Evolutionary conservation across 768 basidiomycete genomes (phyloP).

Genomic region (Lactarius deliciosus): DNA sequence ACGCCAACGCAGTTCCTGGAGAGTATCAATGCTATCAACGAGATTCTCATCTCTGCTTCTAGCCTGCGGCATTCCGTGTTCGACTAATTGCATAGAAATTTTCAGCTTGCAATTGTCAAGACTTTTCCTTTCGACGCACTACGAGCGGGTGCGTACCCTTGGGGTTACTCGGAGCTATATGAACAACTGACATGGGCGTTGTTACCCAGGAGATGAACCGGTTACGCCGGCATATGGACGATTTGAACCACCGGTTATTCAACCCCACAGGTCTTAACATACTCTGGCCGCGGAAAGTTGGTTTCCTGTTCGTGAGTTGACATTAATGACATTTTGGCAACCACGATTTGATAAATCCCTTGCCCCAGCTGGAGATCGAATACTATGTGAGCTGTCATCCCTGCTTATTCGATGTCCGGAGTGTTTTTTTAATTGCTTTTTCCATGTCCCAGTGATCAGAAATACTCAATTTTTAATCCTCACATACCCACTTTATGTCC

Average conservation of each 20-base stretch:
- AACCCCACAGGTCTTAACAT: slow-evolving; percentile 88
- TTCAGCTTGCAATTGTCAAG: slow-evolving; percentile 79
- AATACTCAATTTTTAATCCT: neutral
- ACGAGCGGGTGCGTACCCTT: slow-evolving; percentile 61
- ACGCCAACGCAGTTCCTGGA: slow-evolving; percentile 88
- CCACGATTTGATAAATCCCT: slow-evolving; percentile 4
- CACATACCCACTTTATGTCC: neutral
- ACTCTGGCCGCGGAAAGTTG: slow-evolving; percentile 79
- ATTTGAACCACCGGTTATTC: slow-evolving; percentile 70
- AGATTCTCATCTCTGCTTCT: slow-evolving; percentile 82
- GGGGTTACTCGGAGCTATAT: neutral
- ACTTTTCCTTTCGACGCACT: slow-evolving; percentile 69
- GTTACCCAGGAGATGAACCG: slow-evolving; percentile 69
- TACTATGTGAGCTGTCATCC: slow-evolving; percentile 67
- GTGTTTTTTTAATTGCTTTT: slow-evolving; percentile 17
- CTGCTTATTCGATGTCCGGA: neutral
- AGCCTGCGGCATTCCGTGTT: slow-evolving; percentile 67
- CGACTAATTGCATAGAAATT: slow-evolving; percentile 78
- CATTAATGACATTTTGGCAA: slow-evolving; percentile 4
- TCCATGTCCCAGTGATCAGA: slow-evolving; percentile 18
- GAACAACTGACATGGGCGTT: neutral
- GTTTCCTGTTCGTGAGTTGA: slow-evolving; percentile 85
- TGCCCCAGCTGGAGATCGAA: slow-evolving; percentile 86
- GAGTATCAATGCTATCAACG: slow-evolving; percentile 89
- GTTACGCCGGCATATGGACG: slow-evolving; percentile 59